These are phyloP conservation scores for Claviceps spartinae DNA, from an alignment of 2,329 filamentous ascomycete species.

Conservation along the genomic window DNA sequence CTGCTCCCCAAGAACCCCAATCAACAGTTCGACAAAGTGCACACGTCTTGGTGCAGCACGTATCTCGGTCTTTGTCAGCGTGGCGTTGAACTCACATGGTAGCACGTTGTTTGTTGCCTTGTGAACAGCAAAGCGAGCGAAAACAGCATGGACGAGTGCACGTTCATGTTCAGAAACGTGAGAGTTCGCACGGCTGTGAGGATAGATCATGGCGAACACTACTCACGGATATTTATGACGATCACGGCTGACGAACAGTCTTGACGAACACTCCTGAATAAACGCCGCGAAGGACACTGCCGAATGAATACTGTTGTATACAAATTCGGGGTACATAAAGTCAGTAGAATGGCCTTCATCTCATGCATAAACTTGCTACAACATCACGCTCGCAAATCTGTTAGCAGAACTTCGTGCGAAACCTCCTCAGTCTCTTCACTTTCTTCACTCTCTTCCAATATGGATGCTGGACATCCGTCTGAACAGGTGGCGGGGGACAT, in stretches of 20 bases:
- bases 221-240: no score
- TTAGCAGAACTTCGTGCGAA: background rate
- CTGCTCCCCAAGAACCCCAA: background rate
- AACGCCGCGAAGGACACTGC: no score
- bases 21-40: constrained; percentile 39
- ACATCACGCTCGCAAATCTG: background rate
- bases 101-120: constrained; percentile 15
- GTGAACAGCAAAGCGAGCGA: no score
- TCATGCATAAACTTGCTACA: constrained; percentile 8
- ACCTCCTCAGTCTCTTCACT: background rate
- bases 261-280: no score
- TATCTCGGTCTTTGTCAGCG: constrained; percentile 33
- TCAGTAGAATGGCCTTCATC: background rate
- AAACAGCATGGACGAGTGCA: no score
- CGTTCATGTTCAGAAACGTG: no score
- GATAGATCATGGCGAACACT: no score
- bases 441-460: constrained; percentile 7
- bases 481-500: constrained; percentile 49
- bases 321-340: constrained; percentile 3
- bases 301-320: no score
- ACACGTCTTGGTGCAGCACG: constrained; percentile 52
- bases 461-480: constrained; percentile 30
- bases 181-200: constrained; percentile 11
- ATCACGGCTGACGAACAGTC: no score
- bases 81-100: constrained; percentile 35